Evolutionary conservation across 169 alveolate species (phyloP).

Genomic region (Plasmodium cynomolgi): DNA sequence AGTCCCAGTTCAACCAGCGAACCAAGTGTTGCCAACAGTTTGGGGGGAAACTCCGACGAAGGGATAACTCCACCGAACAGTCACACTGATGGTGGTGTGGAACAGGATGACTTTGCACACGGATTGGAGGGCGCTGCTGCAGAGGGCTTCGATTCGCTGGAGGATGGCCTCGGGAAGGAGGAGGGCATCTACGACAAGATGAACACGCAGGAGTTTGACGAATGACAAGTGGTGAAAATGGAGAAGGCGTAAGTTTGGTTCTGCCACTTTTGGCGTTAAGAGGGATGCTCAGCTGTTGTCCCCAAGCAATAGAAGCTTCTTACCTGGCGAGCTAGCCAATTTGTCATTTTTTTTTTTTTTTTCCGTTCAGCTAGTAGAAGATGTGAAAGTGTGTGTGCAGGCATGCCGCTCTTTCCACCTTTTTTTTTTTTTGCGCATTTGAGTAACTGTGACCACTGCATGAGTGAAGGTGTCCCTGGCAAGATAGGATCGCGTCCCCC

Average conservation of each 20-base stretch:
- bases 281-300: background rate
- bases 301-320: background rate
- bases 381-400: background rate
- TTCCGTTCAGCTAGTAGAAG: background rate
- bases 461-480: background rate
- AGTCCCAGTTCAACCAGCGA: constrained; percentile 1
- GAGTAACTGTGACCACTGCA: background rate
- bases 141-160: constrained; percentile 2
- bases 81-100: background rate
- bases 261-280: background rate
- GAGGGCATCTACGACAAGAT: constrained; percentile 68
- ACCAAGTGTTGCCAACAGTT: background rate
- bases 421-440: background rate
- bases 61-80: background rate
- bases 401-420: background rate
- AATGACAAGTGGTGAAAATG: background rate
- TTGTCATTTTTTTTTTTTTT: background rate
- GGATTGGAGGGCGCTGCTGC: background rate
- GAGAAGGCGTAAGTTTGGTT: background rate
- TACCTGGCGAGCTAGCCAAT: background rate
- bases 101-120: background rate
- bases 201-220: constrained; percentile 68
- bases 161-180: constrained; percentile 14
- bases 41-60: background rate
- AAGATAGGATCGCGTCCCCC: background rate